Base-by-base conservation (phyloP, 345 rosid genomes). In the Conringia planisiliqua region DNA sequence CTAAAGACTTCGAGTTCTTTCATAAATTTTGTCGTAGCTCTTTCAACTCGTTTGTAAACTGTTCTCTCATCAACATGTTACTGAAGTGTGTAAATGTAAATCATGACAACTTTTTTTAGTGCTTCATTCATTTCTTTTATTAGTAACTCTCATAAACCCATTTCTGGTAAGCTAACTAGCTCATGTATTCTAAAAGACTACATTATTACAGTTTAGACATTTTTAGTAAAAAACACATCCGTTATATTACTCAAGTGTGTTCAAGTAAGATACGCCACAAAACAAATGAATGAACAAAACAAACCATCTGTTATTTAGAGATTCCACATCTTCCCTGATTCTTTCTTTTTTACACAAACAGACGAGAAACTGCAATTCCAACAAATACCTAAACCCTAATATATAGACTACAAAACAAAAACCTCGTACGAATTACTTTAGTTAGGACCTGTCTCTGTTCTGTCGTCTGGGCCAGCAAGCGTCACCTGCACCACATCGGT, bases 401-500 rank as follows among this genome's bases (percentile, higher is more conserved):
- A 35, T 56, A 47, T 56, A 66, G 58, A 51, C 79, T 75, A 75
- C 79, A 68, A 42, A 60, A 68, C 61, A 74, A 60, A 58, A 30
- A 68, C 56, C 65, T 66, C 72, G 57, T 44, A 68, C 54, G n/a
- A 30, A 59, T 18, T 50, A 52, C 50, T 68, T 68, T 62, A 62
- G 58, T 69, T 52, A 54, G 56, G 58, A 62, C 35, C 70, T 5
- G 66, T 62, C 65, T 76, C 80, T 55, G 82, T 58, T 70, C 76
- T 74, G 69, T 79, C 82, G 0, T 74, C 79, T 65, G 82, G 82
- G 10, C 82, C 82, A 0, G 79, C 79, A 63, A 79, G 82, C 10
- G 68, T 75, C 57, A 79, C 79, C 82, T 79, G 70, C 56, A 50
- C 54, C 8, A 32, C 16, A 20, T 58, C 60, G 17, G 26, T 42